These are phyloP conservation scores for Dentipellis sp. DNA, from an alignment of 768 basidiomycete genomes.

Conservation along the genomic window DNA sequence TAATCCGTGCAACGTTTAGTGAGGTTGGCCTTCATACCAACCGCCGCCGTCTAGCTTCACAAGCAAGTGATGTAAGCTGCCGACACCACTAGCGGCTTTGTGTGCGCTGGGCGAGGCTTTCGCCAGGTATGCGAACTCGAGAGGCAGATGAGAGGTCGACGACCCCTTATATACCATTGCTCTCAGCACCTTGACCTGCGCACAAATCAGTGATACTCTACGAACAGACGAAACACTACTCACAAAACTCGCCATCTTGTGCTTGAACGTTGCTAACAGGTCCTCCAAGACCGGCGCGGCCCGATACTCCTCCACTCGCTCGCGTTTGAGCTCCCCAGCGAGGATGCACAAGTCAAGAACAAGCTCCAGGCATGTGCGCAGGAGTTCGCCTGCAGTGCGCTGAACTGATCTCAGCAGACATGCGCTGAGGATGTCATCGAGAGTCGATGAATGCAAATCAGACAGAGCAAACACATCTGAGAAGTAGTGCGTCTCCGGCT, in stretches of 20 bases:
- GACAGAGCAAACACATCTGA: slow-evolving; percentile 71
- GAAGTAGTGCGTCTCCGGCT: slow-evolving; percentile 23
- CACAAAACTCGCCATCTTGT: slow-evolving; percentile 51
- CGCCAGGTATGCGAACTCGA: slow-evolving; percentile 13
- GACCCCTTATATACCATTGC: slow-evolving; percentile 43
- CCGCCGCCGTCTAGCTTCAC: slow-evolving; percentile 10
- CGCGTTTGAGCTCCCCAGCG: slow-evolving; percentile 48
- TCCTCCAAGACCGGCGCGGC: slow-evolving; percentile 50
- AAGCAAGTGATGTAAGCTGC: slow-evolving; percentile 14
- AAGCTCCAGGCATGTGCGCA: slow-evolving; percentile 53
- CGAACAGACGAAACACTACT: slow-evolving; percentile 17
- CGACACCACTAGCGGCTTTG: slow-evolving; percentile 7
- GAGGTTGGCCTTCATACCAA: background rate
- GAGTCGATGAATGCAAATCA: slow-evolving; percentile 50
- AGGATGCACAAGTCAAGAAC: slow-evolving; percentile 61
- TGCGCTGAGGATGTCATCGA: slow-evolving; percentile 71
- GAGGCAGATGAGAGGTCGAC: slow-evolving; percentile 8
- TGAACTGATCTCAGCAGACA: slow-evolving; percentile 68
- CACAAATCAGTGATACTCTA: slow-evolving; percentile 2
- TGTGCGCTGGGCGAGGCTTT: slow-evolving; percentile 2
- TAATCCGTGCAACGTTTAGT: background rate
- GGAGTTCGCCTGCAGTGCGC: slow-evolving; percentile 50
- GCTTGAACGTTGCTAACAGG: slow-evolving; percentile 42
- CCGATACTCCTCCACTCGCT: slow-evolving; percentile 50
- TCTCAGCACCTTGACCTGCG: slow-evolving; percentile 47